Evolutionary conservation across 176 grass and related monocot species (phyloP).

Genomic region (Bromus sterilis): DNA sequence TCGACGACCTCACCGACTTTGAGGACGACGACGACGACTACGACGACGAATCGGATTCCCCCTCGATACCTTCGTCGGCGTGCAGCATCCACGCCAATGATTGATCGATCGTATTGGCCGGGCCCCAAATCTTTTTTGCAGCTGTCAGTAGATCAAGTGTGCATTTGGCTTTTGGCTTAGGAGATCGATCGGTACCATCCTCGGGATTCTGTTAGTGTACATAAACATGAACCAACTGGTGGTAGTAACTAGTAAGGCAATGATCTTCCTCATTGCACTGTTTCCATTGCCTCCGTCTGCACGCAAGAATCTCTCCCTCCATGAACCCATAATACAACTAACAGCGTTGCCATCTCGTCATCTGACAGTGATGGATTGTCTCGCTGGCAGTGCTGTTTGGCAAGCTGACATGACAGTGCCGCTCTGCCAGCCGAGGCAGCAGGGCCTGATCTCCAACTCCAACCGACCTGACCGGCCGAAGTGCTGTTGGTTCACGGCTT

Average conservation of each 20-base stretch:
- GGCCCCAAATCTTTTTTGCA: constrained; percentile 33
- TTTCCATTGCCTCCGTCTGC: constrained; percentile 3
- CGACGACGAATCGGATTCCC: constrained; percentile 45
- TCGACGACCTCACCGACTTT: constrained; percentile 66
- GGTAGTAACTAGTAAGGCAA: constrained; percentile 26
- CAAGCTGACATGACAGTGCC: constrained; percentile 15
- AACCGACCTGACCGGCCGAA: constrained; percentile 4
- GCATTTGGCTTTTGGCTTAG: neutral
- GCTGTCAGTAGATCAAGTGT: constrained; percentile 29
- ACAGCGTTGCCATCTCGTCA: constrained; percentile 6
- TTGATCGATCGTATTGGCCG: neutral
- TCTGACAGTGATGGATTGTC: neutral
- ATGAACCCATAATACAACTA: neutral
- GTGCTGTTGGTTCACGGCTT: neutral
- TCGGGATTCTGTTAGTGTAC: constrained; percentile 30
- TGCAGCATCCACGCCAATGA: constrained; percentile 46
- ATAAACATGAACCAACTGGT: constrained; percentile 47
- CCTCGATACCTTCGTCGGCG: constrained; percentile 53
- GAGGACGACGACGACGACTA: constrained; percentile 41
- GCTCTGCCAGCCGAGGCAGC: neutral
- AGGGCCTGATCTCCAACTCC: neutral
- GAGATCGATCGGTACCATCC: neutral
- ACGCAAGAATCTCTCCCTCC: constrained; percentile 23
- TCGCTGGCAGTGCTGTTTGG: constrained; percentile 2
- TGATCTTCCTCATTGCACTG: constrained; percentile 21